These are phyloP conservation scores for Paspalum vaginatum DNA, from an alignment of 176 grass and related monocot genomes.

Conservation along the genomic window DNA sequence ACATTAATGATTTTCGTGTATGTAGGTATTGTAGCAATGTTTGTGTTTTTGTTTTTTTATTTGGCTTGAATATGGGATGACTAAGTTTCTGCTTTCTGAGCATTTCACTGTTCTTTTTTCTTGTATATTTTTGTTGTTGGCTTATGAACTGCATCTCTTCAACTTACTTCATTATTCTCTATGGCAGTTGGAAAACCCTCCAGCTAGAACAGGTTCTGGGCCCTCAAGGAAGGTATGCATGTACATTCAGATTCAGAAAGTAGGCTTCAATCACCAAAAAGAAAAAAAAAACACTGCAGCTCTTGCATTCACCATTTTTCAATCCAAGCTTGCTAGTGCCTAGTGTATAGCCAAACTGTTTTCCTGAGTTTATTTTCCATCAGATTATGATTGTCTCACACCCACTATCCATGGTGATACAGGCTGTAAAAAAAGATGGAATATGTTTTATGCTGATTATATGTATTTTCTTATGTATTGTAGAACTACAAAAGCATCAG, in stretches of 20 bases:
- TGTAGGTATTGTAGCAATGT: neutral
- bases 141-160: neutral
- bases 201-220: constrained; percentile 81
- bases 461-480: constrained; percentile 8
- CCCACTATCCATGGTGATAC: constrained; percentile 4
- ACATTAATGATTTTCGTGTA: neutral
- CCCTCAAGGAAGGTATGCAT: constrained; percentile 84
- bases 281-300: neutral
- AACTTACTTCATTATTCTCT: constrained; percentile 23
- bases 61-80: neutral
- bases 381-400: neutral
- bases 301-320: constrained; percentile 20
- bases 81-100: neutral
- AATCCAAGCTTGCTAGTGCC: constrained; percentile 10
- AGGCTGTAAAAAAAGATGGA: neutral
- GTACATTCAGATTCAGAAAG: constrained; percentile 27
- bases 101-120: constrained; percentile 17
- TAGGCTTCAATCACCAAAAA: neutral
- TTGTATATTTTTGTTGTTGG: constrained; percentile 15
- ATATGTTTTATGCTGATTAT: constrained; percentile 1
- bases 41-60: constrained; percentile 14
- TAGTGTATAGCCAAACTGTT: constrained; percentile 11
- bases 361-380: constrained; percentile 31
- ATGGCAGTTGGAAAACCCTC: constrained; percentile 75
- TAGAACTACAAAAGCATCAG: constrained; percentile 28